Evolutionary conservation across 148 eudicot species (phyloP).

Genomic region (Camellia japonica): DNA sequence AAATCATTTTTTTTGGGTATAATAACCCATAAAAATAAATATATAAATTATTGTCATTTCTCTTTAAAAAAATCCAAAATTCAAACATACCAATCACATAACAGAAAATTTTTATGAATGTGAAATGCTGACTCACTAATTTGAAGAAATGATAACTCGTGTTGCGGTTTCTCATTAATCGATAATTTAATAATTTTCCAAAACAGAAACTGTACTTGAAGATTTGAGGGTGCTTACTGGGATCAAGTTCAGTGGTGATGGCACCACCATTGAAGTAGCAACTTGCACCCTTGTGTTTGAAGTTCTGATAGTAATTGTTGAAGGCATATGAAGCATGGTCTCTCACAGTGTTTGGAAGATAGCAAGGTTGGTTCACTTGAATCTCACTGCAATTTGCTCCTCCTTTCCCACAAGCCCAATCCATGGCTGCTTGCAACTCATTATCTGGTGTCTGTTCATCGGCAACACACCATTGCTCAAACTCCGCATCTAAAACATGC

Average conservation of each 20-base stretch:
- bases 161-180: background rate
- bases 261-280: constrained; percentile 67
- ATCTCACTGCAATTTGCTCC: constrained; percentile 64
- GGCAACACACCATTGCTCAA: constrained; percentile 72
- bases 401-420: constrained; percentile 63
- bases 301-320: constrained; percentile 66
- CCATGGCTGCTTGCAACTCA: constrained; percentile 50
- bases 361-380: constrained; percentile 53
- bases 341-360: constrained; percentile 52
- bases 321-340: constrained; percentile 78
- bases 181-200: background rate
- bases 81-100: no score
- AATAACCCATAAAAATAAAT: no score
- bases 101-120: no score
- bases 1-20: no score
- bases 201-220: background rate
- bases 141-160: background rate
- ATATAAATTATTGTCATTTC: no score
- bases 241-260: constrained; percentile 50
- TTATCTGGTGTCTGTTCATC: constrained; percentile 49
- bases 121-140: background rate
- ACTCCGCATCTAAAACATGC: constrained; percentile 36
- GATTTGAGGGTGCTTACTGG: constrained; percentile 38
- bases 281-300: constrained; percentile 53
- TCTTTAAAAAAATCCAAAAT: no score